Percentiles rank a stretch among this genome's conserved stretches.
These are phyloP conservation scores for Cystobasidium onofrii DNA, from an alignment of 768 basidiomycete species.

Conservation along the genomic window DNA sequence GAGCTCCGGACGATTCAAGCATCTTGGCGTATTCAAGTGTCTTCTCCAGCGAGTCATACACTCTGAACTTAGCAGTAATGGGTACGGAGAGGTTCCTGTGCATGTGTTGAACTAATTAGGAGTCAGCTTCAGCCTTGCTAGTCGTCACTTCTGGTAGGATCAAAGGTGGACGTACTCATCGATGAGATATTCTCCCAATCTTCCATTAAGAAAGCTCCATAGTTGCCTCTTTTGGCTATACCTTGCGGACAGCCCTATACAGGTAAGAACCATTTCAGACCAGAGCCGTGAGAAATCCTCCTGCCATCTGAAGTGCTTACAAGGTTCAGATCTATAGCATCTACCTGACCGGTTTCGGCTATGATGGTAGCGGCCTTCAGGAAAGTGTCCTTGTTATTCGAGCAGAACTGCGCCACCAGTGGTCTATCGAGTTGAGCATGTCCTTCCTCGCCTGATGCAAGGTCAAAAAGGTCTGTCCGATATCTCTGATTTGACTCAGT, in stretches of 20 bases:
- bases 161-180: conserved; percentile 51
- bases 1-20: conserved; percentile 89
- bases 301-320: conserved; percentile 41
- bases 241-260: conserved; percentile 67
- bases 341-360: conserved; percentile 59
- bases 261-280: neutral
- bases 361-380: conserved; percentile 68
- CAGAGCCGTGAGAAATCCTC: neutral
- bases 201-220: conserved; percentile 86
- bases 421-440: conserved; percentile 45
- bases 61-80: conserved; percentile 91
- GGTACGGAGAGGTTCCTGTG: conserved; percentile 79
- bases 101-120: conserved; percentile 65
- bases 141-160: too few relatives aligned
- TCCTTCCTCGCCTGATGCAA: conserved; percentile 72
- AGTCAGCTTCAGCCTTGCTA: neutral
- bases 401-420: conserved; percentile 59
- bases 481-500: conserved; percentile 53
- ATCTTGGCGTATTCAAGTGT: conserved; percentile 91
- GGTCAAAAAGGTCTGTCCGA: conserved; percentile 61
- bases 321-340: conserved; percentile 91
- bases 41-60: conserved; percentile 73
- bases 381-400: conserved; percentile 72
- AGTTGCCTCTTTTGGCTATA: conserved; percentile 76
- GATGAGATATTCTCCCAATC: conserved; percentile 82